Evolutionary conservation across 305 asterid genomes (phyloP), one percentile per base, ranked within the genome.

Genomic region (Petunia hybrid): DNA sequence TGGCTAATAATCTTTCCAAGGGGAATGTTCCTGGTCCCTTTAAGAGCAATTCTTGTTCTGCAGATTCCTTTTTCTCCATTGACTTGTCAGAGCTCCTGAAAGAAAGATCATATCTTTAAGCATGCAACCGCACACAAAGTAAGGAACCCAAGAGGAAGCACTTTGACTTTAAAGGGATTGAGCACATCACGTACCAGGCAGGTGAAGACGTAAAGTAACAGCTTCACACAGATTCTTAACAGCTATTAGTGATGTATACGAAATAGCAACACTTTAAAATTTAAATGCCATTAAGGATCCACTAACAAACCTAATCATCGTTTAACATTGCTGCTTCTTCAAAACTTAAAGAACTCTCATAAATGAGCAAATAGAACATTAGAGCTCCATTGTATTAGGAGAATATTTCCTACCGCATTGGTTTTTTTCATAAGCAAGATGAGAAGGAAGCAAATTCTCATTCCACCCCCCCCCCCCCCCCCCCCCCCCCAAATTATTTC

Each of bases 11-110:
- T 87, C 98, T 92, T 85, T 95, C 99, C 77, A 95, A 81, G 1
- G 98, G 99, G 85, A 95, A 95, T 56, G 92, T 91, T 82, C 97
- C 98, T 10, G 99, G 98, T 45, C 98, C 98, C 91, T 95, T 95
- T 94, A 91, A 87, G 86, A 95, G 88, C 82, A 85, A 71, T 76
- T 94, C 98, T 83, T 85, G 95, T 82, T 92, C 97, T 84, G 92
- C 91, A 78, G 65, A 89, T 87, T 92, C 99, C 89, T 92, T 94
- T 71, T 82, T 85, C 87, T 91, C 94, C 86, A 83, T 67, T 76
- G 97, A 89, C 83, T 85, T 95, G 81, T 83, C 97, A 22, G 98
- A 94, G 84, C 85, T 88, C 97, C 99, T 94, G 89, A 74, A 67
- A 64, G 41, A 61, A 45, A 56, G 36, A 36, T 51, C 46, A 13